Percentiles rank a stretch among this genome's conserved stretches.
Evolutionary conservation across 495 filamentous ascomycete species (phyloP).

Genomic region (Neurospora terricola): DNA sequence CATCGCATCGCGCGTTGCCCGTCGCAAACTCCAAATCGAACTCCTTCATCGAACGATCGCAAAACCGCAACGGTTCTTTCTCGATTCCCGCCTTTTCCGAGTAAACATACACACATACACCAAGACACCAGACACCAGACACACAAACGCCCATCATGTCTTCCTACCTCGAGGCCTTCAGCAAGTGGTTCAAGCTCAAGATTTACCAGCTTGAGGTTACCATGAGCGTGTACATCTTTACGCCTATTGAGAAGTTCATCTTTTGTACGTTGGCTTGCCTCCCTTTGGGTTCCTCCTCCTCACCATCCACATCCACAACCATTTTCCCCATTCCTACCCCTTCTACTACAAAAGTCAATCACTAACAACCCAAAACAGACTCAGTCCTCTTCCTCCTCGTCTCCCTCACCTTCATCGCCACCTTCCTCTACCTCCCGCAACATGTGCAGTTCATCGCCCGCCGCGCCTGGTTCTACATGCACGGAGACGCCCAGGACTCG

Average conservation of each 20-base stretch:
- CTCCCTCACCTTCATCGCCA: constrained; percentile 74
- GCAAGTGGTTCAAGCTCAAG: constrained; percentile 37
- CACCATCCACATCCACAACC: neutral
- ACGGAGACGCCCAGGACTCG: constrained; percentile 47
- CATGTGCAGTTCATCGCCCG: constrained; percentile 69
- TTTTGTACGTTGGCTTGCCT: constrained; percentile 28
- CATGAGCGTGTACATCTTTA: constrained; percentile 37
- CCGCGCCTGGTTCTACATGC: constrained; percentile 90
- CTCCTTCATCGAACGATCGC: neutral
- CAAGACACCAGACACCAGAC: neutral
- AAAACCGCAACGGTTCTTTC: neutral
- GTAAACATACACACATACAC: neutral
- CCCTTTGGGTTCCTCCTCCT: neutral
- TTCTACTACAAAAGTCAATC: neutral
- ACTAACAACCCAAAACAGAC: constrained; percentile 41
- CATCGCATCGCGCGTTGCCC: neutral
- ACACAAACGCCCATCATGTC: constrained; percentile 19
- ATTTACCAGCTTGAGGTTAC: constrained; percentile 41
- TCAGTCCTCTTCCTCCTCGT: constrained; percentile 81
- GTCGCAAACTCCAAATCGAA: neutral
- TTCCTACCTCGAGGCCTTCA: constrained; percentile 27
- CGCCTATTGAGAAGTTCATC: constrained; percentile 34
- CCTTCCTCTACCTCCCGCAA: constrained; percentile 83
- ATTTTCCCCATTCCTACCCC: neutral
- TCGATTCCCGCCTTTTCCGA: neutral